A percentile compares a stretch with the other conserved stretches of the same genome.
These are phyloP conservation scores for Trichoderma simmonsii DNA, from an alignment of 2,329 filamentous ascomycete genomes.

Conservation along the genomic window DNA sequence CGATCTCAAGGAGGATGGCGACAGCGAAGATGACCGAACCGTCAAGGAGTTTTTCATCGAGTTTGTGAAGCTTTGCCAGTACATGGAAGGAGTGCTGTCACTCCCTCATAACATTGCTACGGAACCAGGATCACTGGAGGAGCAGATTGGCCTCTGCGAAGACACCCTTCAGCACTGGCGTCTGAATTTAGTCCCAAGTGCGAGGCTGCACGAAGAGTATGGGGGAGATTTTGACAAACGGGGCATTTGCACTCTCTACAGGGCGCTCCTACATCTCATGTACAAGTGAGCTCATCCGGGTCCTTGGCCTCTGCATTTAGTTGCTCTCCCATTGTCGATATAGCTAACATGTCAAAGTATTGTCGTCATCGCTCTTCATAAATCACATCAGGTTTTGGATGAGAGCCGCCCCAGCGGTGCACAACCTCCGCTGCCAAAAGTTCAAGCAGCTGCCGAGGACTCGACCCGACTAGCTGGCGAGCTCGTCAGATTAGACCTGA, in stretches of 20 bases:
- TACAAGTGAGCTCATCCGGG: conserved; percentile 4
- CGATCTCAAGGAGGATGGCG: conserved; percentile 22
- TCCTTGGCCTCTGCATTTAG: background rate
- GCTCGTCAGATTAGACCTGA: conserved; percentile 20
- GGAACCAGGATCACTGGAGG: background rate
- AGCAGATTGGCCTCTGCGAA: conserved; percentile 21
- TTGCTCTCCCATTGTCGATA: background rate
- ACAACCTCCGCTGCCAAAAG: conserved; percentile 8
- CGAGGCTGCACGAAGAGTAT: background rate
- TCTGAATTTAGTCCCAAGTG: background rate
- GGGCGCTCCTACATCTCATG: conserved; percentile 12
- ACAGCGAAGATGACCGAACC: conserved; percentile 20
- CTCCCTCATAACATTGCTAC: conserved; percentile 10
- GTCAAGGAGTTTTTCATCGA: conserved; percentile 24
- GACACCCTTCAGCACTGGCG: conserved; percentile 17
- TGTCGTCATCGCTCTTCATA: conserved; percentile 10
- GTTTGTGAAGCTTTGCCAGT: conserved; percentile 24
- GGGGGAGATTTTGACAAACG: conserved; percentile 1
- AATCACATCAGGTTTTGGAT: conserved; percentile 7
- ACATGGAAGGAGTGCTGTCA: conserved; percentile 23
- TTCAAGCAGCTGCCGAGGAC: conserved; percentile 20
- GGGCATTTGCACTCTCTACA: conserved; percentile 10
- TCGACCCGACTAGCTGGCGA: conserved; percentile 19
- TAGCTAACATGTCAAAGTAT: background rate
- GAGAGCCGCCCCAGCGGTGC: conserved; percentile 3